Percentiles rank a stretch among this genome's conserved stretches.
Evolutionary conservation across 805 yeast species (phyloP).

Genomic region (Henningerozyma blattae): DNA sequence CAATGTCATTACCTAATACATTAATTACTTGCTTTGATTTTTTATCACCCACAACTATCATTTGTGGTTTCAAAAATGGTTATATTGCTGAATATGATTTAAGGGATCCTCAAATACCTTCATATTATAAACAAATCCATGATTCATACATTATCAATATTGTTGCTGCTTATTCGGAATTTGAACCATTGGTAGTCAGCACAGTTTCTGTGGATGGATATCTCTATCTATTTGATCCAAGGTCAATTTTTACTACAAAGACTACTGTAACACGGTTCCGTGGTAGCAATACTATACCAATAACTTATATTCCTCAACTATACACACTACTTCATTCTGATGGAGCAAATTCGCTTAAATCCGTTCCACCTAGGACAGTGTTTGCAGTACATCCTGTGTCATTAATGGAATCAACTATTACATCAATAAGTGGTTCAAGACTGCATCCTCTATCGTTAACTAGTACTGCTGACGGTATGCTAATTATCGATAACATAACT

Average conservation of each 20-base stretch:
- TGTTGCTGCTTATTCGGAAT: conserved; percentile 25
- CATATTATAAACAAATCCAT: conserved; percentile 28
- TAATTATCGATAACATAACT: conserved; percentile 30
- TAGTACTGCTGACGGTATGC: conserved; percentile 40
- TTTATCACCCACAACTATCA: conserved; percentile 29
- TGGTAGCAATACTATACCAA: conserved; percentile 19
- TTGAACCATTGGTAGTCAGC: conserved; percentile 23
- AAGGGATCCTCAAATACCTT: conserved; percentile 21
- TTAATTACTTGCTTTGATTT: conserved; percentile 38
- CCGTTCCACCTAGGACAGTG: conserved; percentile 27
- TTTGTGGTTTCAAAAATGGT: conserved; percentile 52
- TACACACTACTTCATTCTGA: conserved; percentile 31
- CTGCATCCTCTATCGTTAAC: conserved; percentile 36
- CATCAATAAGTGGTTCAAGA: conserved; percentile 29
- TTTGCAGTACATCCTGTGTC: conserved; percentile 26
- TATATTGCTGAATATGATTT: conserved; percentile 44
- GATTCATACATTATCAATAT: conserved; percentile 27
- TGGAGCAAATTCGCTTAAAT: conserved; percentile 27
- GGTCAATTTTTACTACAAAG: conserved; percentile 22
- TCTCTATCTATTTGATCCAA: conserved; percentile 25
- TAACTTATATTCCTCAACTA: conserved; percentile 22
- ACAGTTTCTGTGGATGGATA: conserved; percentile 34
- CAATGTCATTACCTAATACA: conserved; percentile 16
- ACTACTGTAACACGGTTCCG: conserved; percentile 22
- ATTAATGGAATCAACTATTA: conserved; percentile 30